phyloP scores from a whole-genome alignment of 176 grass and related monocot species.

The Eragrostis curvula region DNA sequence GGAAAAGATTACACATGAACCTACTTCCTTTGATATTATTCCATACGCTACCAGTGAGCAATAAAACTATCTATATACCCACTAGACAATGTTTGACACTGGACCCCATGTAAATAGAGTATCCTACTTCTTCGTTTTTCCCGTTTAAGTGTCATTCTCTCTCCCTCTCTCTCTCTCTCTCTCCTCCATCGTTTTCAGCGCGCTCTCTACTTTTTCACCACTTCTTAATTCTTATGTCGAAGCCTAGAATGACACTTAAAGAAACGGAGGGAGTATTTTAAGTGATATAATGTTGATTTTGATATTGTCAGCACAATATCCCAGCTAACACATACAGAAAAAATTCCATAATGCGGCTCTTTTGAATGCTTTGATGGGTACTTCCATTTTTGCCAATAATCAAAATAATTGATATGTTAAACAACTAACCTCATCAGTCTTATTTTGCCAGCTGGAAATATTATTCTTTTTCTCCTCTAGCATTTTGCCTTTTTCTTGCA shows the following conservation, averaged over 20 bases:
- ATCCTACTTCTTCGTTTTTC: no score
- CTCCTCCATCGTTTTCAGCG: no score
- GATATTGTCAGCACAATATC: neutral
- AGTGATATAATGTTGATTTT: neutral
- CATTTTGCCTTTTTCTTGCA: constrained; percentile 60
- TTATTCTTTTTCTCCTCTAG: constrained; percentile 60
- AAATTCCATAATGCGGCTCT: neutral
- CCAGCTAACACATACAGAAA: neutral
- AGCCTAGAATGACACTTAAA: no score
- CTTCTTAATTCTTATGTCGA: no score
- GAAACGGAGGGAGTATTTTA: no score
- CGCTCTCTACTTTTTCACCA: no score
- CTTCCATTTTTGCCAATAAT: constrained; percentile 7
- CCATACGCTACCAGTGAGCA: neutral
- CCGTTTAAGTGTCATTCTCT: no score
- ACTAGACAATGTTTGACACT: constrained; percentile 16
- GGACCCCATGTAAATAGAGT: neutral
- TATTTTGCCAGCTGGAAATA: constrained; percentile 54
- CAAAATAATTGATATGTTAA: constrained; percentile 4
- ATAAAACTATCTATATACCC: neutral
- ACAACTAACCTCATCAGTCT: constrained; percentile 61
- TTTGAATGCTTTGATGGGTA: neutral
- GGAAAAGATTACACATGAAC: neutral
- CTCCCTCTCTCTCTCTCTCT: no score
- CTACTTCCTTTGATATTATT: neutral